These are phyloP conservation scores for Paxillus ammoniavirescens DNA, from an alignment of 768 basidiomycete genomes.

Conservation along the genomic window DNA sequence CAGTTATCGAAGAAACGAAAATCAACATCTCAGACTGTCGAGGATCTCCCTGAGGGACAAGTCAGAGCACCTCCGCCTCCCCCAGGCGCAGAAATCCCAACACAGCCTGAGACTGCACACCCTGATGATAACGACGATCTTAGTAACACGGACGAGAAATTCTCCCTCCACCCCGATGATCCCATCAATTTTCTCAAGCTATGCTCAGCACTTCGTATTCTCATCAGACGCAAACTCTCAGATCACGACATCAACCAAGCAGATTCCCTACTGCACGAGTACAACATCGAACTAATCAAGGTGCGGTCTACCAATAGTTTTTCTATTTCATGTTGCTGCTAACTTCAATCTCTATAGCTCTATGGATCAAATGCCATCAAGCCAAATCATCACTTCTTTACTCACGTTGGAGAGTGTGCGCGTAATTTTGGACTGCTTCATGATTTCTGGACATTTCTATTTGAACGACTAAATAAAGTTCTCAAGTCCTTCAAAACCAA, in stretches of 20 bases:
- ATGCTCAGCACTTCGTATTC: conserved; percentile 10
- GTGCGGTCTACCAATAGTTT: not conserved
- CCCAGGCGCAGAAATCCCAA: no score
- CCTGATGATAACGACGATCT: not conserved
- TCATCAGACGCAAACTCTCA: conserved; percentile 6
- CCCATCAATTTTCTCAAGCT: conserved; percentile 22
- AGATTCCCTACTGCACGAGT: conserved; percentile 19
- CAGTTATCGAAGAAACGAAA: not conserved
- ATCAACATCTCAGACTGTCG: not conserved
- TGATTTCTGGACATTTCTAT: no score
- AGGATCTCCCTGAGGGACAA: not conserved
- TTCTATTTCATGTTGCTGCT: no score
- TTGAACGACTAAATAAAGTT: no score
- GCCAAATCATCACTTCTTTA: no score
- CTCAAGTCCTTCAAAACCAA: no score
- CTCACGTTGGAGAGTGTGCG: no score
- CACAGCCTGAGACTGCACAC: no score
- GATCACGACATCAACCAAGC: conserved; percentile 5
- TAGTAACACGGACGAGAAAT: not conserved
- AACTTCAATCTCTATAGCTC: no score
- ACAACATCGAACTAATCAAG: conserved; percentile 19
- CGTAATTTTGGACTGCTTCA: no score
- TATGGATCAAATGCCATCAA: no score
- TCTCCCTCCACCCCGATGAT: conserved; percentile 14
- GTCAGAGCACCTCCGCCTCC: not conserved